Evolutionary conservation across 768 basidiomycete genomes (phyloP), one percentile per base, ranked within the genome.

Genomic region (Collybia sordida): DNA sequence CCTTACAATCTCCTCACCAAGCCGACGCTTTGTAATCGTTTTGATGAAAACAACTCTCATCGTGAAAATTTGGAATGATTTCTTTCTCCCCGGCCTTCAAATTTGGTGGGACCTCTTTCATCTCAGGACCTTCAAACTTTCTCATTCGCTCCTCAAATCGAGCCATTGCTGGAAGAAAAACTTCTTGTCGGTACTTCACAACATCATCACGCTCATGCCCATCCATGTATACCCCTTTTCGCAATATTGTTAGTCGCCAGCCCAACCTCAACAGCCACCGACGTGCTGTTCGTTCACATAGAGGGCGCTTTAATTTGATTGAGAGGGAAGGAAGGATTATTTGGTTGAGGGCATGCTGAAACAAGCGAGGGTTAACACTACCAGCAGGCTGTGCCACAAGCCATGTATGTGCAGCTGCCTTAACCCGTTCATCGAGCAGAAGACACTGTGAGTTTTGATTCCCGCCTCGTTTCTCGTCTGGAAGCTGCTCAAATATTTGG

Each of bases 131-230:
- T 49, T 57, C 54, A 53, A 50, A 60, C 15, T 54, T 15, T 19
- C 45, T 42, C 61, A 62, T 62, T 12, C 53, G 45, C n/a, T 52
- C 52, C 50, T 65, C 61, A 49, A 53, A 68, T 23, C 54, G 39
- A 18, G 40, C 52, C 62, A 62, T 67, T 11, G n/a, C 23, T 21
- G 60, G 62, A 24, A 69, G 55, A 51, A 71, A 74, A 0, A 34
- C 43, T 3, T 63, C 37, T 4, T 67, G 52, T 0, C 60, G 53
- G 49, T 74, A 73, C 19, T 60, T 56, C 40, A 59, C 65, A 37
- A 71, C 69, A 70, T 65, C 68, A 17, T 47, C 61, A n/a, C 52
- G 56, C 53, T 74, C 67, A 52, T 73, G 64, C 5, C 71, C 71
- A 63, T 72, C 72, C 44, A 66, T 59, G 55, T 64, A 72, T 14